phyloP scores from a whole-genome alignment of 345 rosid genomes.

The Kernera saxatilis region DNA sequence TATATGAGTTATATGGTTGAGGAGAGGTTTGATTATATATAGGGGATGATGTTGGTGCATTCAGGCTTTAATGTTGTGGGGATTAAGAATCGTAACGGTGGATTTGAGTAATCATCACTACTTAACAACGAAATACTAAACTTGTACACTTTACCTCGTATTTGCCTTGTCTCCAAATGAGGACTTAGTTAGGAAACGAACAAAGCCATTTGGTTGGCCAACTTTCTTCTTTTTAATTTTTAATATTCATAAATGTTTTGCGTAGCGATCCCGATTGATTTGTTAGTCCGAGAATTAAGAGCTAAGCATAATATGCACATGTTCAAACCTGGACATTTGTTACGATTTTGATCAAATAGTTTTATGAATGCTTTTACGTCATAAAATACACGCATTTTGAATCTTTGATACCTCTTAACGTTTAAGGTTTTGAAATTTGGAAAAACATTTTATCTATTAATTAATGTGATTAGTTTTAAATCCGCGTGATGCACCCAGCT shows the following conservation, averaged over 20 bases:
- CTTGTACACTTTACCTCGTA: constrained; percentile 6
- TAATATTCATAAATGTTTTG: not conserved
- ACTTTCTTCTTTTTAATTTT: not conserved
- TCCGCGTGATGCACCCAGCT: not conserved
- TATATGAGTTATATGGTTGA: constrained; percentile 1
- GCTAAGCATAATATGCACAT: constrained; percentile 24
- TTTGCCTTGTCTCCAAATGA: not conserved
- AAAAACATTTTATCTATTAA: not conserved
- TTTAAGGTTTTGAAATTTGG: not conserved
- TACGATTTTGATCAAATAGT: not conserved
- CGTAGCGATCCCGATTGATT: constrained; percentile 15
- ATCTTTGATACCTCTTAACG: constrained; percentile 24
- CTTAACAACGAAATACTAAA: constrained; percentile 9
- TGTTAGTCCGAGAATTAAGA: constrained; percentile 16
- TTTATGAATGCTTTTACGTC: constrained; percentile 25
- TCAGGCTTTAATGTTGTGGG: constrained; percentile 12
- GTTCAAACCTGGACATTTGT: not conserved
- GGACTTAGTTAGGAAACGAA: not conserved
- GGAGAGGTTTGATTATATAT: not conserved
- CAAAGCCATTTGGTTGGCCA: constrained; percentile 7
- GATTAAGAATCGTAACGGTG: constrained; percentile 17
- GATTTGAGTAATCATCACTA: constrained; percentile 20
- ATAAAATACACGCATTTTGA: constrained; percentile 15
- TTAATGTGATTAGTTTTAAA: not conserved
- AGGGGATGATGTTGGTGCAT: not conserved